A percentile compares a stretch with the other conserved stretches of the same genome.
phyloP scores from a whole-genome alignment of 192 early-diverging fungal species.

The Podila verticillata region DNA sequence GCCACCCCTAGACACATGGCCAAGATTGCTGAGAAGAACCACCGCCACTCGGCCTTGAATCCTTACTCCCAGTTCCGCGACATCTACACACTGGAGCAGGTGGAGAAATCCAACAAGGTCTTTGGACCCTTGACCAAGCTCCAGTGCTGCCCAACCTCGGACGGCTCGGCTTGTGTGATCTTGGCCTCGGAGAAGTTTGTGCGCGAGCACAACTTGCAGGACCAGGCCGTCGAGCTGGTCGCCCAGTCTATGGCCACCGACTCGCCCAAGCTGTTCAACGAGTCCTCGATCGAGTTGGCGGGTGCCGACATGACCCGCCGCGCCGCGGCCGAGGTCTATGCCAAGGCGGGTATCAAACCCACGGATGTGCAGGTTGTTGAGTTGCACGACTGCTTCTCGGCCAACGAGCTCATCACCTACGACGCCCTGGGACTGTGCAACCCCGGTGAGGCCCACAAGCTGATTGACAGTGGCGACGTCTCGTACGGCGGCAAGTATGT shows the following conservation, averaged over 20 bases:
- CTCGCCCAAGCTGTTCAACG: constrained; percentile 64
- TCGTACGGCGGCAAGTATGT: constrained; percentile 73
- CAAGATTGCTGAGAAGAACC: constrained; percentile 80
- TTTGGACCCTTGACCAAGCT: constrained; percentile 79
- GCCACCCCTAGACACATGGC: constrained; percentile 66
- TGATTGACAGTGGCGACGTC: constrained; percentile 65
- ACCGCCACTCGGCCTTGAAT: constrained; percentile 72
- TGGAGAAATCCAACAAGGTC: constrained; percentile 66
- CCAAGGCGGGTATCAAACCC: constrained; percentile 66
- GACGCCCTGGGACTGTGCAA: constrained; percentile 74
- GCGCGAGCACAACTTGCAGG: constrained; percentile 61
- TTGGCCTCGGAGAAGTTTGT: constrained; percentile 77
- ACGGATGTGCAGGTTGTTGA: constrained; percentile 75
- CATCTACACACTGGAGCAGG: constrained; percentile 68
- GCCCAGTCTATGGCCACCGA: constrained; percentile 80
- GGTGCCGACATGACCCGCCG: constrained; percentile 77
- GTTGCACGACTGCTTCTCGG: constrained; percentile 82
- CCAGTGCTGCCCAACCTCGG: constrained; percentile 81
- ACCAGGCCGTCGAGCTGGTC: constrained; percentile 74
- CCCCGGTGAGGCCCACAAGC: constrained; percentile 70
- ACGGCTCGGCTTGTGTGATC: constrained; percentile 73
- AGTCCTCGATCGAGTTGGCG: constrained; percentile 66
- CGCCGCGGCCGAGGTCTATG: constrained; percentile 64
- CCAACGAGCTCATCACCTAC: constrained; percentile 80
- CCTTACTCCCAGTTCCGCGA: constrained; percentile 79